Evolutionary conservation across 257 asterid species (phyloP), one percentile per base, ranked within the genome.

Genomic region (Verbascum thapsus): DNA sequence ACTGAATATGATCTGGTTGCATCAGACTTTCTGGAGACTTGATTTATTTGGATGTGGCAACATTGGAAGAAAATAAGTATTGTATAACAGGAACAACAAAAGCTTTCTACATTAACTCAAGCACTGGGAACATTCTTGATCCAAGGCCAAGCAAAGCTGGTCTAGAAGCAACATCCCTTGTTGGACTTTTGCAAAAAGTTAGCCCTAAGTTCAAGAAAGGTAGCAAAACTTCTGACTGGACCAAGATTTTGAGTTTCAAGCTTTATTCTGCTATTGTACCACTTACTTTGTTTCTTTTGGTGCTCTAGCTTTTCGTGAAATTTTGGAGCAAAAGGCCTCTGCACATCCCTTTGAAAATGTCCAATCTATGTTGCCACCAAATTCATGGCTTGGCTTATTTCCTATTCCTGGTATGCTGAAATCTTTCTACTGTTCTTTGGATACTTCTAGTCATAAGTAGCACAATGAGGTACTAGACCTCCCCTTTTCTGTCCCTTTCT

Each of bases 331-430:
- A 59, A 91, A 89, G 88, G 96, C 96, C 70, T 73, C 92, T 42
- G 95, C 96, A 23, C 98, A 91, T 68, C 96, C 98, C 38, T 88
- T 91, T 74, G 98, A 88, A 79, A 91, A 84, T 74, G 90, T 86
- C 41, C 98, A 83, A 72, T 79, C 95, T 56, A 54, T 84, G 66
- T 69, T 91, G 76, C 88, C 92, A 9, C 95, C 96, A 67, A 88
- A 83, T 82, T 72, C 95, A 45, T 91, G 98, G 98, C 86, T 91
- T 60, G 96, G 92, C 63, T 66, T 67, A 48, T 70, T 83, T 80
- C 95, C 98, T 67, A 51, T 87, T 69, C 95, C 95, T 7, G 96
- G 98, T 86, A 77, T 55, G 94, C 39, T 62, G 18, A 68, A 44
- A 16, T 51, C 53, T 39, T 49, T 50, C 52, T 17, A 20, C 50